Base-by-base conservation (phyloP, 2,329 filamentous ascomycete genomes). In the Neodidymelliopsis sp. region DNA sequence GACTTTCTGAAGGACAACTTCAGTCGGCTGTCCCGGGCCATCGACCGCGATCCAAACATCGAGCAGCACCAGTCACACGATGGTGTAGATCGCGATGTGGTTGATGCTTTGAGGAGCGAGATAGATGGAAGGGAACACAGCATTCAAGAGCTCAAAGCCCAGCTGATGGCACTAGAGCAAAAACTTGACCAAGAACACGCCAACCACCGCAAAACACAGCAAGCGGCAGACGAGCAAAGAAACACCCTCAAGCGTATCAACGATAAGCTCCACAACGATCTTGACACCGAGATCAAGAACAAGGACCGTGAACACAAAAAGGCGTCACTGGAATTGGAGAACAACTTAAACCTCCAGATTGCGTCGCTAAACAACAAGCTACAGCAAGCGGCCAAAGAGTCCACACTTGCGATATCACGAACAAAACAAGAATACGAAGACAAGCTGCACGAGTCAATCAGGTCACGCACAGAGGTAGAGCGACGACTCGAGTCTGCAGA, bases 1-100 rank as follows among this genome's bases (percentile, higher is more conserved):
- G 90, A 97, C 52, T 96, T 97, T 64, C 84, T 97, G 63, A 97
- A 97, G 66, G 92, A 97, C 65, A 96, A 96, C 67, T 97, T 95
- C 69, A 93, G 89, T 63, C 87, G 92, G 7, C 77, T 97, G 49
- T 78, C 88, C 28, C 85, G 91, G 54, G 89, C 91, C 11, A 90
- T 99, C 61, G 94, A 99, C 72, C 86, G 93, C 53, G 90, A 96
- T 54, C 94, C 94, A 0, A 90, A 87, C 1, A 79, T 95, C 53
- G 94, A 99, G 69, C 86, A 95, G 19, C 88, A 91, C 0, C 80
- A 91, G 47, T 90, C 92, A 9, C 87, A 94, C 59, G 92, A 93
- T 64, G 93, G 93, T 4, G 89, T 99, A 27, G 96, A 95, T n/a
- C 84, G 93, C 29, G 91, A 97, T 63, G 78, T 97, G 27, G 89